Conservation (phyloP, 148 eudicot species). For the Beta vulgaris region DNA sequence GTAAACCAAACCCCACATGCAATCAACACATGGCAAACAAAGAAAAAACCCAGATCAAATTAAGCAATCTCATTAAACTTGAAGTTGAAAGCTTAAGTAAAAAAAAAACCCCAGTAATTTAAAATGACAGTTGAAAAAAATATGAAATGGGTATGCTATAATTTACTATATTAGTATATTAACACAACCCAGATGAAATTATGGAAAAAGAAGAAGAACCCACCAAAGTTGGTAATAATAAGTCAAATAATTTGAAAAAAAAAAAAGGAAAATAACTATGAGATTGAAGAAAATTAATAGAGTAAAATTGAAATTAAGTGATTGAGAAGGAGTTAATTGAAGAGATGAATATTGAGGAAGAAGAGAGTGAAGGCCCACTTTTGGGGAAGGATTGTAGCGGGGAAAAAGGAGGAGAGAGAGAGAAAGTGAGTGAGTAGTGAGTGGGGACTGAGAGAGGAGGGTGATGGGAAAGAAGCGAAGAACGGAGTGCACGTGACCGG, state of each 20-base stretch:
- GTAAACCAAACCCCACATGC: slow-evolving; percentile 18
- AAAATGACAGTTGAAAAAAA: background rate
- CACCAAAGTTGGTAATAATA: background rate
- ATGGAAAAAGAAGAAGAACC: background rate
- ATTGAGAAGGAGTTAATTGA: background rate
- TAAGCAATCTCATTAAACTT: slow-evolving; percentile 13
- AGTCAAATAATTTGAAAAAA: background rate
- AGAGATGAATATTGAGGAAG: background rate
- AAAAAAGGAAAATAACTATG: background rate
- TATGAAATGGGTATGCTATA: background rate
- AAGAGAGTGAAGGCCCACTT: slow-evolving; percentile 1
- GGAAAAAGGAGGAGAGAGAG: background rate
- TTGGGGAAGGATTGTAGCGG: background rate
- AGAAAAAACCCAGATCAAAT: slow-evolving; percentile 29
- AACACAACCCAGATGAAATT: background rate
- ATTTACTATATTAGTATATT: background rate
- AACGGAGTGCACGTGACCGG: slow-evolving; percentile 43
- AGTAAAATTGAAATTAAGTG: background rate
- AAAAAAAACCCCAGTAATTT: background rate
- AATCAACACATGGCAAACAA: slow-evolving; percentile 19
- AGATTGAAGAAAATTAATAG: background rate
- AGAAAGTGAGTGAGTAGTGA: background rate
- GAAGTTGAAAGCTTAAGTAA: background rate
- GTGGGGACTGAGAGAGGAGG: background rate
- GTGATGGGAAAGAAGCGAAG: background rate